phyloP scores from a whole-genome alignment of 768 basidiomycete species.

The Mrakia blollopis region DNA sequence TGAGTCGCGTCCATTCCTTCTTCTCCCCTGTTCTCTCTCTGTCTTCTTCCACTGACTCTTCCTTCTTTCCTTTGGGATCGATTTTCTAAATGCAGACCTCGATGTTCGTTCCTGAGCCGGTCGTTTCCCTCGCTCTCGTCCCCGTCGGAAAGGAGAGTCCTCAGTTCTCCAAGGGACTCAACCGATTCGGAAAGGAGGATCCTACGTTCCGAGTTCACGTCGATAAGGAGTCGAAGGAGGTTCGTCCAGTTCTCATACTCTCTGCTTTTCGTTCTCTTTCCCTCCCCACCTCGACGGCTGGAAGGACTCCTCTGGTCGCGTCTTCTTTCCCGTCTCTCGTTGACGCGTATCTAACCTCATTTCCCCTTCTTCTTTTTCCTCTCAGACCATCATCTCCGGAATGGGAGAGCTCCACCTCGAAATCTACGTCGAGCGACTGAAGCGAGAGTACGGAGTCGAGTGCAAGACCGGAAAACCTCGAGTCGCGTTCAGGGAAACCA shows the following conservation, averaged over 20 bases:
- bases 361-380: neutral
- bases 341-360: neutral
- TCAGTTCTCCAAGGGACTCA: conserved; percentile 92
- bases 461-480: conserved; percentile 92
- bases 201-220: conserved; percentile 98
- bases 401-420: conserved; percentile 99
- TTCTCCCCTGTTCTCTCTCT: conserved; percentile 25
- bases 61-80: neutral
- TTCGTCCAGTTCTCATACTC: conserved; percentile 39
- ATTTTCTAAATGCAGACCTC: conserved; percentile 59
- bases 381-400: conserved; percentile 93
- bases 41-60: neutral
- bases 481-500: conserved; percentile 93
- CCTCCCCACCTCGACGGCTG: neutral
- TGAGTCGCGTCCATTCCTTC: conserved; percentile 49
- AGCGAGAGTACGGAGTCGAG: conserved; percentile 89
- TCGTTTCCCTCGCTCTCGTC: conserved; percentile 91
- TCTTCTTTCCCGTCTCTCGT: neutral
- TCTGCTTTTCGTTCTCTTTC: neutral
- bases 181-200: conserved; percentile 97
- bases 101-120: conserved; percentile 98
- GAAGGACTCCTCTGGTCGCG: neutral
- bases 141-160: conserved; percentile 88
- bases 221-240: conserved; percentile 90
- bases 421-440: conserved; percentile 98